Conservation (phyloP, 2,329 filamentous ascomycete species). For the Colletotrichum eleusines region DNA sequence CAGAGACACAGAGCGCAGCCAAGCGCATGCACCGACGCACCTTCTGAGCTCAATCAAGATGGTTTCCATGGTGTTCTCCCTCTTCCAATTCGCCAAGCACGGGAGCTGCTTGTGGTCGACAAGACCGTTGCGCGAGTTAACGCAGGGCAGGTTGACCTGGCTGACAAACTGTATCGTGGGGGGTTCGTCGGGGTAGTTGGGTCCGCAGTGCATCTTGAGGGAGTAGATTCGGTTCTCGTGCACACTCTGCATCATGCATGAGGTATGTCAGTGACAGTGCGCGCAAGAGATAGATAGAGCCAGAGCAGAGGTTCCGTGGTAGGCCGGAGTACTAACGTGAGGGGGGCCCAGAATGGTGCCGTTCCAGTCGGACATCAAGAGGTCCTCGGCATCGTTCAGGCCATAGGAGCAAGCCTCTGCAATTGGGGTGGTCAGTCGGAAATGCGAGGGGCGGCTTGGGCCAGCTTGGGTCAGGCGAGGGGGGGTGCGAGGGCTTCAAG, state of each 20-base stretch:
- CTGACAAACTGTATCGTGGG: slow-evolving; percentile 93
- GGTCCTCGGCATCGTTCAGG: slow-evolving; percentile 91
- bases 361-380: slow-evolving; percentile 99
- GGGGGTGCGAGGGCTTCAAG: slow-evolving; percentile 43
- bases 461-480: neutral
- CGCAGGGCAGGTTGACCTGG: slow-evolving; percentile 96
- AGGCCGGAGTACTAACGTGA: slow-evolving; percentile 73
- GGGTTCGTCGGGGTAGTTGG: slow-evolving; percentile 88
- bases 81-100: slow-evolving; percentile 90
- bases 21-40: slow-evolving; percentile 56
- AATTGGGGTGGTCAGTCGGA: slow-evolving; percentile 25
- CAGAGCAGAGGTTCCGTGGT: neutral
- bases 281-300: neutral
- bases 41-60: slow-evolving; percentile 87
- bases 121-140: slow-evolving; percentile 82
- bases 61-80: slow-evolving; percentile 95
- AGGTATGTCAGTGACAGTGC: slow-evolving; percentile 24
- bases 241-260: slow-evolving; percentile 73
- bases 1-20: neutral
- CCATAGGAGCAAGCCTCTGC: slow-evolving; percentile 97
- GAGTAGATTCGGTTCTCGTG: slow-evolving; percentile 99
- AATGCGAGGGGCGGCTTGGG: slow-evolving; percentile 8
- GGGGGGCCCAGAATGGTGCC: slow-evolving; percentile 97
- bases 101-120: slow-evolving; percentile 88
- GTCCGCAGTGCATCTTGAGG: slow-evolving; percentile 94